These are phyloP conservation scores for Colletotrichum brevisporum DNA, from an alignment of 2,329 filamentous ascomycete species.

Conservation along the genomic window DNA sequence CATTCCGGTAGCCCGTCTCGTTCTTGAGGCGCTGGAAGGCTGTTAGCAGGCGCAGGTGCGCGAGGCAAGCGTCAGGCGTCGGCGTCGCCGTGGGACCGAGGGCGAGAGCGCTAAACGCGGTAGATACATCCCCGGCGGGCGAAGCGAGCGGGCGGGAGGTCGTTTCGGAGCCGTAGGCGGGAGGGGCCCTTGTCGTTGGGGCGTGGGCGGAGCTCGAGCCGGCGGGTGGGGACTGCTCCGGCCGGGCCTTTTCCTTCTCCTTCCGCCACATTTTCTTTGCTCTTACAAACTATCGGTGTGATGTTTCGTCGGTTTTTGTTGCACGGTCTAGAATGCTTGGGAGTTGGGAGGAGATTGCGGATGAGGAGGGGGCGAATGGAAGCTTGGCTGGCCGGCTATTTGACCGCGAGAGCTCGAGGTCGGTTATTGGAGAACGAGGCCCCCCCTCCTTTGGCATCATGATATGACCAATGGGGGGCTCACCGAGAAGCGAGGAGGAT, in stretches of 20 bases:
- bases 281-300: neutral
- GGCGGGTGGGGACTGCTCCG: neutral
- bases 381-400: too few species aligned
- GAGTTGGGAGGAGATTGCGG: too few species aligned
- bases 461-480: too few species aligned
- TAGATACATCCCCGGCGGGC: neutral
- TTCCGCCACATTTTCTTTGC: constrained; percentile 1
- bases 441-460: too few species aligned
- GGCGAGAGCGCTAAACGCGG: neutral
- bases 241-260: neutral
- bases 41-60: constrained; percentile 76
- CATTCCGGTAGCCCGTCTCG: constrained; percentile 70
- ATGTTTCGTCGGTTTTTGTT: neutral
- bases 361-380: too few species aligned
- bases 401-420: too few species aligned
- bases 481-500: too few species aligned
- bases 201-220: neutral
- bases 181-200: neutral
- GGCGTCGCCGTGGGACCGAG: neutral
- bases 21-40: constrained; percentile 74
- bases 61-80: constrained; percentile 20
- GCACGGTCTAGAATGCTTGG: too few species aligned
- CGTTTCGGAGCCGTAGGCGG: neutral
- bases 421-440: too few species aligned
- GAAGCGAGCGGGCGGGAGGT: neutral